Base-by-base conservation (phyloP, 2,329 filamentous ascomycete genomes). In the Thermoascus crustaceus region DNA sequence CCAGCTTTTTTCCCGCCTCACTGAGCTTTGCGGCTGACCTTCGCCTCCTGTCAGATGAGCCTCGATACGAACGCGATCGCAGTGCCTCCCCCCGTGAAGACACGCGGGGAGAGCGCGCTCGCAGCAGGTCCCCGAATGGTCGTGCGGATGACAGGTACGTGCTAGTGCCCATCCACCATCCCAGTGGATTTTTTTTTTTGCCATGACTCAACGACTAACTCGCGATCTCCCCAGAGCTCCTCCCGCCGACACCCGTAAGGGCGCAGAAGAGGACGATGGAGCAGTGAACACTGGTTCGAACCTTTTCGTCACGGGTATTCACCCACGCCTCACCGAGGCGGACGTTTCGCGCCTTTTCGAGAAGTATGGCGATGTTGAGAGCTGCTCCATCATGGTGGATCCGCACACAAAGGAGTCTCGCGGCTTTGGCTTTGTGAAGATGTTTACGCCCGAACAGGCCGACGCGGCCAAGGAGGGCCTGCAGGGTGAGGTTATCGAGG, bases 311-410 rank as follows among this genome's bases (percentile, higher is more conserved):
- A 98, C 91, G 45, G 91, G 91, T 52, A 98, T 98, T 48, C 87
- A 96, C 63, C 91, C 91, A 39, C 84, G 85, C 54, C 76, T 98
- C 48, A 80, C 76, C 31, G 91, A 98, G 64, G 76, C 80, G 10
- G 91, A 96, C 59, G 85, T 98, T 43, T 83, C 84, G 36, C 87
- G 87, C 61, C 80, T 98, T 48, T 98, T 98, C 58, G 87, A 95
- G 69, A 98, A 96, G 68, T 96, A 96, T 56, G 91, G 91, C 50
- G 87, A 94, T 60, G 91, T 98, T 34, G 89, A 96, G 69, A 96
- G 93, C 69, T 96, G 89, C 71, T 93, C 95, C 64, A 98, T 98
- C 69, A 98, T 98, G 91, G 80, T 89, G 57, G 91, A 98, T 59
- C 91, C 91, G 43, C 91, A 98, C 66, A 93, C 85, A 56, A 94